Evolutionary conservation across 495 filamentous ascomycete genomes (phyloP).

Genomic region (Daldinia caldariorum): DNA sequence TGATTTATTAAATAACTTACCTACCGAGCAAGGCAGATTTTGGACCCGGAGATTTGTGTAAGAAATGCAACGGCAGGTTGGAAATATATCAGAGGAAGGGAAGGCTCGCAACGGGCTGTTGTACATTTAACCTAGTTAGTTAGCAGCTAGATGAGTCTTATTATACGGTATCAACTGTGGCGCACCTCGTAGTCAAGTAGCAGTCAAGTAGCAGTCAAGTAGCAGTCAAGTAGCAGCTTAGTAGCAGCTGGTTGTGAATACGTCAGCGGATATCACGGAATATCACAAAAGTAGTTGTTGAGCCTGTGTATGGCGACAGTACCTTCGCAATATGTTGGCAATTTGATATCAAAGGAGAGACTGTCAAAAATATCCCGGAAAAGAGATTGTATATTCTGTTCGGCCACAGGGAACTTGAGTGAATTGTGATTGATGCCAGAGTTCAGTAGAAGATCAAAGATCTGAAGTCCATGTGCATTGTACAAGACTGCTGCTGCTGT

Average conservation of each 20-base stretch:
- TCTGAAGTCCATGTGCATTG: slow-evolving; percentile 14
- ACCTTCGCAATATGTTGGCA: not conserved
- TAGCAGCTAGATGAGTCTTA: slow-evolving; percentile 19
- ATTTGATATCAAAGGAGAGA: not conserved
- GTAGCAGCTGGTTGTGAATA: not conserved
- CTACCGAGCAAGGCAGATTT: slow-evolving; percentile 34
- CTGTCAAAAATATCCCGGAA: slow-evolving; percentile 2
- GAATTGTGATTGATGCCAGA: slow-evolving; percentile 19
- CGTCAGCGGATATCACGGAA: slow-evolving; percentile 8
- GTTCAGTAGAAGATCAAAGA: slow-evolving; percentile 20
- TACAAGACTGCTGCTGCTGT: not conserved
- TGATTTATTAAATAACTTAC: slow-evolving; percentile 17
- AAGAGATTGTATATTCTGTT: slow-evolving; percentile 7
- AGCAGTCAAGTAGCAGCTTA: not conserved
- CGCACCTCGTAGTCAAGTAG: slow-evolving; percentile 10
- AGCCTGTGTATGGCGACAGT: slow-evolving; percentile 3
- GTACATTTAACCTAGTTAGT: slow-evolving; percentile 18
- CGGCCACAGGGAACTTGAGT: slow-evolving; percentile 7
- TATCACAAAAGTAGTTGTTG: not conserved
- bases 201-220: not conserved
- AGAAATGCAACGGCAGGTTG: slow-evolving; percentile 2
- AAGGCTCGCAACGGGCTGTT: slow-evolving; percentile 26
- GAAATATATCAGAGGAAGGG: slow-evolving; percentile 11
- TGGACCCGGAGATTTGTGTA: slow-evolving; percentile 15
- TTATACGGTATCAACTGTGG: slow-evolving; percentile 6